These are phyloP conservation scores for Talinum fruticosum DNA, from an alignment of 148 eudicot genomes.

Conservation along the genomic window DNA sequence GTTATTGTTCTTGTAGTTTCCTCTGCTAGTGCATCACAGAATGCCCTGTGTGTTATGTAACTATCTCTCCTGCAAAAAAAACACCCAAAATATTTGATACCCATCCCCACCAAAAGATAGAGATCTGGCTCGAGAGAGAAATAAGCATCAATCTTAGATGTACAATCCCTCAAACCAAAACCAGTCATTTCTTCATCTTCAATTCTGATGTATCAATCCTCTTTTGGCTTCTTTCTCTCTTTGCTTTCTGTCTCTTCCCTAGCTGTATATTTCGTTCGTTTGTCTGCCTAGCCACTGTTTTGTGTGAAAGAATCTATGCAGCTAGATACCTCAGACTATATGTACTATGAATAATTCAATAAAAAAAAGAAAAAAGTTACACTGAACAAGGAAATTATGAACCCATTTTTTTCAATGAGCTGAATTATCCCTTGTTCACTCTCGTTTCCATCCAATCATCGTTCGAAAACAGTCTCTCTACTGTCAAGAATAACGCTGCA, in stretches of 20 bases:
- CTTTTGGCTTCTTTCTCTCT: constrained; percentile 20
- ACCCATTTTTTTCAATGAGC: background rate
- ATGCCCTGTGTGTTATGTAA: constrained; percentile 96
- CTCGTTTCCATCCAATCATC: background rate
- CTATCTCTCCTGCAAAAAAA: constrained; percentile 75
- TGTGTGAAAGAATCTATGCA: constrained; percentile 24
- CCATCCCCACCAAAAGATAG: background rate
- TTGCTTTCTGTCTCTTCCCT: constrained; percentile 26
- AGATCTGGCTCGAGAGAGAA: background rate
- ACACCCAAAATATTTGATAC: background rate
- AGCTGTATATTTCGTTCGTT: constrained; percentile 7
- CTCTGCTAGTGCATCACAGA: constrained; percentile 91
- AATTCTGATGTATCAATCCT: background rate
- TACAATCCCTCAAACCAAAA: background rate
- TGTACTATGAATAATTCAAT: constrained; percentile 9
- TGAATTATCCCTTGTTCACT: background rate
- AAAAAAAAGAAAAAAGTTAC: background rate
- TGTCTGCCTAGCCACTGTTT: constrained; percentile 19
- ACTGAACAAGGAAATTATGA: constrained; percentile 1
- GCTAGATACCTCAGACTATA: constrained; percentile 16
- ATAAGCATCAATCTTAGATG: background rate
- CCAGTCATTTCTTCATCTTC: background rate
- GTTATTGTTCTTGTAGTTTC: constrained; percentile 67
- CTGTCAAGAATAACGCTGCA: background rate
- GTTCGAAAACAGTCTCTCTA: background rate